Conservation (phyloP, 805 yeast species). For the Teunomyces lycoperdinae region DNA sequence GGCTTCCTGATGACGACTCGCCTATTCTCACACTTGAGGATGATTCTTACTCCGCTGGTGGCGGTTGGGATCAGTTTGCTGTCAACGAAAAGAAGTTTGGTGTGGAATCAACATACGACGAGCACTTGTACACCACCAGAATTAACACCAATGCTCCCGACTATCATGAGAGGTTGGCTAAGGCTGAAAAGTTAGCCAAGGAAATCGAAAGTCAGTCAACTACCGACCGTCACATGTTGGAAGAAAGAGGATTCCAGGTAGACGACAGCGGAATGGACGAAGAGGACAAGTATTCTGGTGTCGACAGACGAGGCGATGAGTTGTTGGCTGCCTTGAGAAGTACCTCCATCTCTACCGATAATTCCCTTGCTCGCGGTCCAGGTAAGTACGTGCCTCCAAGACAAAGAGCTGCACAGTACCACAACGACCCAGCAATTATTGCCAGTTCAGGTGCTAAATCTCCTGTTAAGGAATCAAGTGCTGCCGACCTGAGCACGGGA, state of each 20-base stretch:
- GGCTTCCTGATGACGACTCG: slow-evolving; percentile 71
- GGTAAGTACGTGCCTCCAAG: slow-evolving; percentile 56
- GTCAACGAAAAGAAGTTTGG: slow-evolving; percentile 90
- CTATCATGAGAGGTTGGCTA: slow-evolving; percentile 56
- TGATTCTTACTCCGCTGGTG: slow-evolving; percentile 16
- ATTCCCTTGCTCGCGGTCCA: slow-evolving; percentile 13
- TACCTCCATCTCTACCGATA: slow-evolving; percentile 19
- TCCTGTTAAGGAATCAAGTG: background rate
- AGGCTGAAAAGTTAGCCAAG: slow-evolving; percentile 75
- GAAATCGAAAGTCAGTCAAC: slow-evolving; percentile 76
- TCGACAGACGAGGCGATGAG: slow-evolving; percentile 57
- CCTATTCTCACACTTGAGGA: slow-evolving; percentile 37
- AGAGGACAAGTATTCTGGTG: slow-evolving; percentile 95
- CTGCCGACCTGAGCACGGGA: no score
- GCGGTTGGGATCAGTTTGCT: slow-evolving; percentile 89
- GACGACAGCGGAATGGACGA: slow-evolving; percentile 91
- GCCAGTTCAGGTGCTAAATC: slow-evolving; percentile 44
- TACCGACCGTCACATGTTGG: slow-evolving; percentile 80
- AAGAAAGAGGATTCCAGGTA: slow-evolving; percentile 76
- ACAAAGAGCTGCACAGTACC: slow-evolving; percentile 49
- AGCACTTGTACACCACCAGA: slow-evolving; percentile 81
- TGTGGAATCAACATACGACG: slow-evolving; percentile 79
- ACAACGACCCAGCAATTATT: slow-evolving; percentile 66
- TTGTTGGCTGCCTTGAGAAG: slow-evolving; percentile 46
- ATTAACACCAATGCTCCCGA: slow-evolving; percentile 70